Base-by-base conservation (phyloP, 768 basidiomycete species). In the Dentipellis sp. region DNA sequence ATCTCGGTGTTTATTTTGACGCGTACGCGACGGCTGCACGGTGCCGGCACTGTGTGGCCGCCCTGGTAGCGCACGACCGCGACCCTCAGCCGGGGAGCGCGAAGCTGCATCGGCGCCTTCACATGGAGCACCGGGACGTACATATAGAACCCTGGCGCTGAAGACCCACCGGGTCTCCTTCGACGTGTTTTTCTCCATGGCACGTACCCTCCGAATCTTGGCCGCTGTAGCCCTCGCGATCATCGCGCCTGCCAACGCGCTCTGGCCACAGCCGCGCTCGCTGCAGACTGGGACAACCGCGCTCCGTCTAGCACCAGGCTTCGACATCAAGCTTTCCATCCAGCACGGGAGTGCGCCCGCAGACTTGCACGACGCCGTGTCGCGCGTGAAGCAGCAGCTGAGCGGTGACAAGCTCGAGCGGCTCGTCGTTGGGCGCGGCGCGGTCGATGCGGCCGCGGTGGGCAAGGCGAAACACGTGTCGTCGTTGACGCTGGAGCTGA, bases 281-380 rank as follows among this genome's bases (percentile, higher is more conserved):
- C 29, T 70, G 49, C 14, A 57, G 36, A 66, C 68, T 0, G 75
- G 75, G 34, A 57, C 65, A 4, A 61, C 52, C 4, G 58, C 68
- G 8, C 59, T 72, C 35, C 61, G 58, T 17, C 77, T 88, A 49
- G 71, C 79, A 0, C 61, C 72, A 0, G 55, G 63, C 29, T 88
- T 89, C 64, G 64, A 68, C 56, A 83, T 88, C 65, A 64, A 69
- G 9, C 56, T 80, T 59, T 59, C 68, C n/a, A 64, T 81, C 37
- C 57, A 66, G 21, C 66, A 72, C 47, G 29, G 29, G 6, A 29
- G 6, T 29, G 67, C 79, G 1, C 83, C 85, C 0, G 59, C 67
- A 17, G 86, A 89, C 66, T 72, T 89, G 46, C 56, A 72, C 19
- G 77, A 75, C n/a, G 86, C 86, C 42, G 74, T 82, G 23, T 48